Evolutionary conservation across 129 eudicot genomes (phyloP), one percentile per base, ranked within the genome.

Genomic region (Erigeron canadensis): DNA sequence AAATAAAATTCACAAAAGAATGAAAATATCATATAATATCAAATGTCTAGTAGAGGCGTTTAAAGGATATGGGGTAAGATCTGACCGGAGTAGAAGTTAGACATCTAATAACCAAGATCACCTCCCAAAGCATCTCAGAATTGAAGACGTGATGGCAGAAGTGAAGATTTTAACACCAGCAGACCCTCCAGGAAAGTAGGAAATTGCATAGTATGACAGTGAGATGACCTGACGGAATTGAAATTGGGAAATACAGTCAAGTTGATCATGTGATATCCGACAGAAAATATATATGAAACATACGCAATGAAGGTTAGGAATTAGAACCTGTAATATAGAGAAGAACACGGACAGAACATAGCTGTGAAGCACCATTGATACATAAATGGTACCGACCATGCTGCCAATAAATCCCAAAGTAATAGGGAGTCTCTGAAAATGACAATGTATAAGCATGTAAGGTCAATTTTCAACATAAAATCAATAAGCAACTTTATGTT

Each of bases 161-260:
- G 95, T 82, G 40, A 94, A 84, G 81, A 94, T 84, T 71, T 84
- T 94, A 78, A 94, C 17, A 11, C 99, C 99, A 22, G 96, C 86
- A 21, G 97, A 90, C 60, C 99, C 99, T 67, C 99, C 97, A 37
- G 99, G 99, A 73, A 94, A 94, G 86, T 94, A 94, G 39, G 99
- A 94, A 42, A 94, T 81, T 13, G 89, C 95, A 73, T 94, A 94
- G 80, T 94, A 94, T 10, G 86, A 79, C 70, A 94, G 84, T 16
- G 99, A 95, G 72, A 94, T 84, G 40, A 94, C 93, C 98, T 94
- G 65, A 44, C 69, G 69, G 51, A 67, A n/a, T 44, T 10, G 18
- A 5, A 12, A 34, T n/a, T 51, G 8, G 23, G 23, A 53, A 16
- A 10, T 16, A 50, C 16, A 19, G 21, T 10, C 16, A 50, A 53